phyloP scores from a whole-genome alignment of 345 rosid genomes.

The Erodium maritimum region DNA sequence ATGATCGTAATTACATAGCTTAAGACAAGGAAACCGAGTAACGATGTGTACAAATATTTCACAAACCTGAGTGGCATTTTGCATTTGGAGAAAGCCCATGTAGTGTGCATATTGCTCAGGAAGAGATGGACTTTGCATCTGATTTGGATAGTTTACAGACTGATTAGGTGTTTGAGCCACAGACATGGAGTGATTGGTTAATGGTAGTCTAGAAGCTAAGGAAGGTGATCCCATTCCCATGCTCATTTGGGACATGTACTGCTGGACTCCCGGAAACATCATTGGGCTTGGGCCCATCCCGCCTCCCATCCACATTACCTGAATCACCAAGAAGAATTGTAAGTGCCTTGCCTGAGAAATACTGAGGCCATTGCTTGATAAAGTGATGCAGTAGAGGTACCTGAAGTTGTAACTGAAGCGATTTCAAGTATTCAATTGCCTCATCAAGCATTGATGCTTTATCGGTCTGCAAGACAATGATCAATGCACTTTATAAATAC shows the following conservation, averaged over 20 bases:
- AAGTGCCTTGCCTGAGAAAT: neutral
- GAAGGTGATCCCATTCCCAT: slow-evolving; percentile 36
- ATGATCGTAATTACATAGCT: neutral
- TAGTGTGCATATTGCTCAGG: slow-evolving; percentile 36
- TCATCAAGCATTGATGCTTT: slow-evolving; percentile 96
- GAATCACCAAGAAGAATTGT: slow-evolving; percentile 6
- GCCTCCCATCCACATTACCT: slow-evolving; percentile 89
- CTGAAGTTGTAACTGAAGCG: slow-evolving; percentile 90
- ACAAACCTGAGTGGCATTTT: slow-evolving; percentile 38
- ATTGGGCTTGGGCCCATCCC: slow-evolving; percentile 80
- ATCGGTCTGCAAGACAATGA: slow-evolving; percentile 44
- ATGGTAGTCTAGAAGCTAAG: slow-evolving; percentile 29
- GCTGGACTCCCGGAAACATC: slow-evolving; percentile 78
- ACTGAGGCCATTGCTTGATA: neutral
- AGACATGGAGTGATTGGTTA: slow-evolving; percentile 31
- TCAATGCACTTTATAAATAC: neutral
- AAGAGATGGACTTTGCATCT: slow-evolving; percentile 24
- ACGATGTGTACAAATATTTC: neutral
- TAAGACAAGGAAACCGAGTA: neutral
- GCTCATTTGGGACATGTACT: slow-evolving; percentile 40
- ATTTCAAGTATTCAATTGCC: slow-evolving; percentile 82
- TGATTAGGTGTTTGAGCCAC: slow-evolving; percentile 29
- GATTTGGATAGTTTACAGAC: slow-evolving; percentile 26
- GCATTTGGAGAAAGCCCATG: slow-evolving; percentile 40
- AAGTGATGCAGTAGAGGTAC: slow-evolving; percentile 16